Evolutionary conservation across 2,329 filamentous ascomycete species (phyloP).

Genomic region (Aspergillus thermomutatus): DNA sequence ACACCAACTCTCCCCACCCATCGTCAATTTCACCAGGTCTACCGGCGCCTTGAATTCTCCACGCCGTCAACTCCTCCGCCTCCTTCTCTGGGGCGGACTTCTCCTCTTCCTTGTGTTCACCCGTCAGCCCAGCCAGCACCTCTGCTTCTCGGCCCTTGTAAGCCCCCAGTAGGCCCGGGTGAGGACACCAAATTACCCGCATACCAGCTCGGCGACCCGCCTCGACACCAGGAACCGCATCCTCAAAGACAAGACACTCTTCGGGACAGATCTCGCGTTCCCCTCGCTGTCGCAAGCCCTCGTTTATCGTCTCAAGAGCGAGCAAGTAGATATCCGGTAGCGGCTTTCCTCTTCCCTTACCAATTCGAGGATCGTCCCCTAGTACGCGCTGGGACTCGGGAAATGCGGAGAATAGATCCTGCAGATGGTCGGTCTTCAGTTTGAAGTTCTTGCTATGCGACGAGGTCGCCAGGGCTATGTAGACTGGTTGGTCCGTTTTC

Average conservation of each 20-base stretch:
- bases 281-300: slow-evolving; percentile 57
- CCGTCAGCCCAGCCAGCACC: slow-evolving; percentile 78
- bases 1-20: slow-evolving; percentile 56
- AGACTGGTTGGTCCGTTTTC: slow-evolving; percentile 49
- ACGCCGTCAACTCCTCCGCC: slow-evolving; percentile 36
- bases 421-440: slow-evolving; percentile 65
- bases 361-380: slow-evolving; percentile 79
- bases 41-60: slow-evolving; percentile 42
- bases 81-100: slow-evolving; percentile 37
- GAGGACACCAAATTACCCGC: slow-evolving; percentile 90
- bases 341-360: slow-evolving; percentile 81
- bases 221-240: slow-evolving; percentile 90
- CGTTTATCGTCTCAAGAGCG: slow-evolving; percentile 81
- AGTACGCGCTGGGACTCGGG: slow-evolving; percentile 68
- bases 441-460: slow-evolving; percentile 69
- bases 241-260: slow-evolving; percentile 95
- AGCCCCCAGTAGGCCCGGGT: slow-evolving; percentile 71
- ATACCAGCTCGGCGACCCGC: slow-evolving; percentile 87
- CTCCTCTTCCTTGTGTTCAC: slow-evolving; percentile 61
- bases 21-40: slow-evolving; percentile 56
- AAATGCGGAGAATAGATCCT: slow-evolving; percentile 57
- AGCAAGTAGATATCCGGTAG: slow-evolving; percentile 91
- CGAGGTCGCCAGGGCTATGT: slow-evolving; percentile 84
- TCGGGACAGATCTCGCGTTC: slow-evolving; percentile 66
- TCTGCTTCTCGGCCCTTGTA: slow-evolving; percentile 73